Evolutionary conservation across 2,329 filamentous ascomycete species (phyloP).

Genomic region (Alternaria hordeiaustralica): DNA sequence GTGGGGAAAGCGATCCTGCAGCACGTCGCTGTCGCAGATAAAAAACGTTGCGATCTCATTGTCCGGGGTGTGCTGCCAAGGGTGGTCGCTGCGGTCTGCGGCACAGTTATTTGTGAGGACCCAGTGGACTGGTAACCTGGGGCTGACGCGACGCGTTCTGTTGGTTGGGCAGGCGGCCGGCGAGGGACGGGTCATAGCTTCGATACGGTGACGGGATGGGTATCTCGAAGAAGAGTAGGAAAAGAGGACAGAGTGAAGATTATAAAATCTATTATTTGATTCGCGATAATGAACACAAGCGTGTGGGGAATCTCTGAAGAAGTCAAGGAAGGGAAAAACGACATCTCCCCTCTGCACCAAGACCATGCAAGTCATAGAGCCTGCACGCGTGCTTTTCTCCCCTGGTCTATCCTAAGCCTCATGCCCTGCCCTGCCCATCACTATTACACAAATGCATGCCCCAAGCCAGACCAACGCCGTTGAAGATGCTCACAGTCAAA

Average conservation of each 20-base stretch:
- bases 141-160: slow-evolving; percentile 1
- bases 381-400: neutral
- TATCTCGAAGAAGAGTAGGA: neutral
- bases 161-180: neutral
- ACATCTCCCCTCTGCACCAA: slow-evolving; percentile 1
- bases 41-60: neutral
- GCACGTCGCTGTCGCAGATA: neutral
- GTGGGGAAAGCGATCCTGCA: neutral
- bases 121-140: slow-evolving; percentile 14
- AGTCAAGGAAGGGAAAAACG: slow-evolving; percentile 3
- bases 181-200: slow-evolving; percentile 1
- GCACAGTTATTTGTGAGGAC: slow-evolving; percentile 9
- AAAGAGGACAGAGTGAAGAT: neutral
- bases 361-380: neutral
- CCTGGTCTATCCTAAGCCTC: slow-evolving; percentile 5
- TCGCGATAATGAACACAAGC: slow-evolving; percentile 8
- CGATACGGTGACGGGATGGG: neutral
- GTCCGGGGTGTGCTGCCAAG: slow-evolving; percentile 3
- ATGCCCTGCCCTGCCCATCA: slow-evolving; percentile 10
- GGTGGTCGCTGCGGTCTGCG: slow-evolving; percentile 6
- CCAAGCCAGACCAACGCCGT: slow-evolving; percentile 10
- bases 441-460: slow-evolving; percentile 14
- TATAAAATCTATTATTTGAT: neutral
- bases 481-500: slow-evolving; percentile 19
- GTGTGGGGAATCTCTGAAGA: slow-evolving; percentile 22